Evolutionary conservation across 139 green algal genomes (phyloP), one percentile per base, ranked within the genome.

Genomic region (Pedinophyceae sp.): DNA sequence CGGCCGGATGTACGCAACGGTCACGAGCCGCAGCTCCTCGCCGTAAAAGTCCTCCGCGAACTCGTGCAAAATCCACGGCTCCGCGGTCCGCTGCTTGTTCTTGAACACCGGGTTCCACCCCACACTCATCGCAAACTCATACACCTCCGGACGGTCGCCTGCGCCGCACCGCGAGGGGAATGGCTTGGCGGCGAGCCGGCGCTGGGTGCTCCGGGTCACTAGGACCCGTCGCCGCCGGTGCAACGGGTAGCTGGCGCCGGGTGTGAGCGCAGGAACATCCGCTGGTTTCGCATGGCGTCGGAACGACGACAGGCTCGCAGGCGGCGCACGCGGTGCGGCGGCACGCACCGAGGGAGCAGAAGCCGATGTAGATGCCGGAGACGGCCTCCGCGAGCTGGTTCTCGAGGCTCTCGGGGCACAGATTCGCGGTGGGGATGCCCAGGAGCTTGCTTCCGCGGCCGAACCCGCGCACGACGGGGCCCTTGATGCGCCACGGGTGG

Each of bases 401-500:
- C 26, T 55, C 51, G 29, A 95, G 62, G 1, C 63, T 69, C 7
- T 55, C 65, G 2, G 60, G 52, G 27, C 87, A 77, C 6, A 95
- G 50, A 49, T 95, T 95, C 48, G 87, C 87, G 1, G 87, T 95
- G 20, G 84, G 87, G 30, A 95, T 93, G 38, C 87, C 85, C 20
- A 95, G 76, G 61, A 82, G 73, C 64, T 85, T 87, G 25, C 68
- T 80, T 3, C 87, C 87, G 16, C 86, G 58, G 0, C 88, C 88
- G 66, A 95, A 96, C n/a, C 88, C 88, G 47, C 80, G 80, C 3
- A 96, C 78, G 30, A 96, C 88, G 2, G 59, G 72, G 4, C 88
- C 88, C 15, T 66, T 70, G 22, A 94, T 64, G 29, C 55, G 64
- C 52, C 87, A 68, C 18, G 69, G 29, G 5, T 57, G 59, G 27